A percentile compares a stretch with the other conserved stretches of the same genome.
These are phyloP conservation scores for Pontederia crassipes DNA, from an alignment of 176 grass and related monocot species.

Conservation along the genomic window DNA sequence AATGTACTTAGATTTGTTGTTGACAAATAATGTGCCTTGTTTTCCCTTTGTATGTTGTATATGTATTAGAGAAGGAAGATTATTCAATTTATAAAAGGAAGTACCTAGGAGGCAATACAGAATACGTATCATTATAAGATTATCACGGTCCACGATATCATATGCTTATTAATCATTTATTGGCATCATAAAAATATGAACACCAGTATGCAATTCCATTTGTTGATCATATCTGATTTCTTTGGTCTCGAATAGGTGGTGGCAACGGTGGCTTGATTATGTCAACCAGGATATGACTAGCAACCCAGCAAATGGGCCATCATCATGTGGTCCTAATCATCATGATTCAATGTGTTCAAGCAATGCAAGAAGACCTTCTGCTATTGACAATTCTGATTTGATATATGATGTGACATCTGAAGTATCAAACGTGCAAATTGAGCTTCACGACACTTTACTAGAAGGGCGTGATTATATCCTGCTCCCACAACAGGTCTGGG, in stretches of 20 bases:
- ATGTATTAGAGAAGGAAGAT: too few species aligned
- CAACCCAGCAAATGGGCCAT: slow-evolving; percentile 46
- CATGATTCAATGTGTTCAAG: slow-evolving; percentile 36
- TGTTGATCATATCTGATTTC: slow-evolving; percentile 9
- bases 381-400: slow-evolving; percentile 91
- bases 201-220: slow-evolving; percentile 8
- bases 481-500: slow-evolving; percentile 85
- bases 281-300: slow-evolving; percentile 68
- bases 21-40: too few species aligned
- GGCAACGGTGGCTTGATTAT: slow-evolving; percentile 98
- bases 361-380: slow-evolving; percentile 46
- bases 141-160: too few species aligned
- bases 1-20: too few species aligned
- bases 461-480: slow-evolving; percentile 98
- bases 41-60: too few species aligned
- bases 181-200: neutral
- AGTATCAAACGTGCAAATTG: slow-evolving; percentile 78
- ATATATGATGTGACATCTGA: slow-evolving; percentile 70
- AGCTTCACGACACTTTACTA: slow-evolving; percentile 86
- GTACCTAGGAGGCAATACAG: too few species aligned
- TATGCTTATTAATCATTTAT: too few species aligned
- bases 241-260: slow-evolving; percentile 60
- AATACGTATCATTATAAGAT: too few species aligned
- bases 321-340: slow-evolving; percentile 40
- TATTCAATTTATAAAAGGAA: too few species aligned